Evolutionary conservation across 1,284 basidiomycete species (phyloP).

Genomic region (Austroboletus niveus): DNA sequence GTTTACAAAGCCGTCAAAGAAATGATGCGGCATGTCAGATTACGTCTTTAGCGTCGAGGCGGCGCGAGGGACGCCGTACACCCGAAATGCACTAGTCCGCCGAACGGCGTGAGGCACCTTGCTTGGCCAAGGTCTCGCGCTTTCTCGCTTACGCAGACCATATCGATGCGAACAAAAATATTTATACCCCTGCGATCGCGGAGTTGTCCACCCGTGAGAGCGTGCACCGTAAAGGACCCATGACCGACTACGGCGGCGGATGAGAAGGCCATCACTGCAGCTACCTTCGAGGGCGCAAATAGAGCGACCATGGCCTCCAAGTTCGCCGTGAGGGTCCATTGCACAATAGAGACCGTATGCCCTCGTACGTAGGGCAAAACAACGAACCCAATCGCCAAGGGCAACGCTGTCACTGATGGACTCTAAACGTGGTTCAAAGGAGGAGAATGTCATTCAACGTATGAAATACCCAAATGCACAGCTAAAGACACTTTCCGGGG

Average conservation of each 20-base stretch:
- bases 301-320: conserved; percentile 3
- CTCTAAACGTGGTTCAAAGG: conserved; percentile 6
- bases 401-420: not conserved
- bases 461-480: conserved; percentile 16
- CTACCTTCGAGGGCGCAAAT: conserved; percentile 16
- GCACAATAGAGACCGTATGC: conserved; percentile 5
- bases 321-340: conserved; percentile 6
- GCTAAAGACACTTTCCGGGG: conserved; percentile 10
- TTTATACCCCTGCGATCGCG: conserved; percentile 9
- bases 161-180: conserved; percentile 7
- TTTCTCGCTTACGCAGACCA: conserved; percentile 12
- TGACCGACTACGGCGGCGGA: conserved; percentile 7
- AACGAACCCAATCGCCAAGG: conserved; percentile 2
- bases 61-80: conserved; percentile 3
- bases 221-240: conserved; percentile 1
- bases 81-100: conserved; percentile 14
- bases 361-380: conserved; percentile 1
- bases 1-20: conserved; percentile 5
- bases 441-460: conserved; percentile 1
- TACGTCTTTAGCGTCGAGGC: conserved; percentile 22
- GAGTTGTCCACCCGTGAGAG: conserved; percentile 7
- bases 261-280: conserved; percentile 2
- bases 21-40: conserved; percentile 27
- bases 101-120: conserved; percentile 3
- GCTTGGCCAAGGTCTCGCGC: not conserved